Evolutionary conservation across 345 rosid genomes (phyloP).

Genomic region (Linum lewisii): DNA sequence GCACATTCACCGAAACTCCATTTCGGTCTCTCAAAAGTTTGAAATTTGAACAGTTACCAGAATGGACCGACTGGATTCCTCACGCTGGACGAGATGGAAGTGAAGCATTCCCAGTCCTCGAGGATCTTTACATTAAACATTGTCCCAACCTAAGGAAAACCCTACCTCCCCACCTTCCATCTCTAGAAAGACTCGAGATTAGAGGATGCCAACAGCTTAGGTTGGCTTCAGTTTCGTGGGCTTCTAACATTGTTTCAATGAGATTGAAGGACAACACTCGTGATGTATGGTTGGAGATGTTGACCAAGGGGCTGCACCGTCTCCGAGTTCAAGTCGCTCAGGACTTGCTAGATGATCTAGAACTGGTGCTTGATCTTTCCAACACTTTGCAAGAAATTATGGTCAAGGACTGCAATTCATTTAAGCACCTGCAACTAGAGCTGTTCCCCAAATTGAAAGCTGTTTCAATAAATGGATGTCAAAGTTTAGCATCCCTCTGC

Average conservation of each 20-base stretch:
- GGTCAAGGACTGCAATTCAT: not conserved
- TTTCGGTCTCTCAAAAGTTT: constrained; percentile 2
- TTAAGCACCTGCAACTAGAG: not conserved
- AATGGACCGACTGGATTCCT: constrained; percentile 5
- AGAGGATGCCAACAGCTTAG: not conserved
- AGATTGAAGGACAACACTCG: constrained; percentile 1
- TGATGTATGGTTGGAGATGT: not conserved
- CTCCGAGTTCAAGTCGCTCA: not conserved
- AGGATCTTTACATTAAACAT: not conserved
- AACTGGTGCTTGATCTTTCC: not conserved
- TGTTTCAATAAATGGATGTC: not conserved
- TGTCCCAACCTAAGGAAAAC: not conserved
- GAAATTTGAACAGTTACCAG: not conserved
- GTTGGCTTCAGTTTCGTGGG: not conserved
- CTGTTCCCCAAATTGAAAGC: not conserved
- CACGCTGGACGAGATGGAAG: not conserved
- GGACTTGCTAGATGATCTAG: not conserved
- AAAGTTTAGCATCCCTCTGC: not conserved
- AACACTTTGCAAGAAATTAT: not conserved
- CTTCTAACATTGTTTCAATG: not conserved
- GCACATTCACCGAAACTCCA: not conserved
- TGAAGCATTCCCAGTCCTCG: constrained; percentile 2
- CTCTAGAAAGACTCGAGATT: constrained; percentile 4
- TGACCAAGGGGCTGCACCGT: not conserved
- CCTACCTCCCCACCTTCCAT: not conserved